Base-by-base conservation (phyloP, 1,139 yeast species). In the Debaryomyces sp. region DNA sequence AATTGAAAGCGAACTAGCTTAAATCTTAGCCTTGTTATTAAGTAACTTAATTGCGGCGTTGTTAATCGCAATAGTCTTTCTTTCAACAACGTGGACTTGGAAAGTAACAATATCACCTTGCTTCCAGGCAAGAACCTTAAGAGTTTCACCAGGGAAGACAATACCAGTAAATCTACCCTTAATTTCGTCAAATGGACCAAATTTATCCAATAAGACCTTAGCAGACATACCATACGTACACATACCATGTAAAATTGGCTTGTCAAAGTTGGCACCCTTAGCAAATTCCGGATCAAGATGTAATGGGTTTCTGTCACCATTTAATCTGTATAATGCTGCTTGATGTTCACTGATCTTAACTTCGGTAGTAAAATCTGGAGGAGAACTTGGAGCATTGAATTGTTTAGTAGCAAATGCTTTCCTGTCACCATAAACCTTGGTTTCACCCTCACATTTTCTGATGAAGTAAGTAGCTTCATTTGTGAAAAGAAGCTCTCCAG, bases 141-240 rank as follows among this genome's bases (percentile, higher is more conserved):
- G 78, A 29, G 90, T 87, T 72, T 94, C 98, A 60, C 98, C 99
- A n/a, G 98, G 98, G 82, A 82, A 91, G 39, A 94, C 98, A 62
- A 89, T 85, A 61, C 94, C 94, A 30, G 96, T 82, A 67, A 94
- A 94, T 66, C 98, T 84, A 33, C 84, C 96, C 77, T 94, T 94
- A 67, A 91, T 81, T 75, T 91, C 97, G 63, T 80, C 81, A 70
- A 87, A 89, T 42, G 81, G 77, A 50, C 98, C 98, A 70, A 72
- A 94, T 63, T 87, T 79, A 61, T 91, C 96, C 62, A 80, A 78
- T 60, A 94, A 77, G 13, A 82, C 81, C 70, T 91, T 89, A 37
- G 87, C 88, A 45, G 89, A 74, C 57, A 91, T 81, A 54, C 98
- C 98, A 68, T 89, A 84, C 42, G 91, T 81, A 65, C 96, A 87